Base-by-base conservation (phyloP, 352 stramenopile species). In the Phytophthora pistaciae region DNA sequence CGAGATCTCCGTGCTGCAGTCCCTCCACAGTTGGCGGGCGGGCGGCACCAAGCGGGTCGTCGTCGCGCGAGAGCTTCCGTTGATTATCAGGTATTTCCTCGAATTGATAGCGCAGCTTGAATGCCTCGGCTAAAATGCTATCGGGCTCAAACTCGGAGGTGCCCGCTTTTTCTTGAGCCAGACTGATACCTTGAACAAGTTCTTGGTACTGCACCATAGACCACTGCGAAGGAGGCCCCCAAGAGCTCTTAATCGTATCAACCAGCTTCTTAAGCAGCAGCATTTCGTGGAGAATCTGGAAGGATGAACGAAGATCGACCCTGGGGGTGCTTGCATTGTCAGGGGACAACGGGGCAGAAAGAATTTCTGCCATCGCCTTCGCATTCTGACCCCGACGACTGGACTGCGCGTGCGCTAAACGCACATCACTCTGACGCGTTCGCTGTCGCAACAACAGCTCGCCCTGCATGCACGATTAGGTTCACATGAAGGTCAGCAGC, bases 211-310 rank as follows among this genome's bases (percentile, higher is more conserved):
- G 85, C 18, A 70, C 66, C 21, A 70, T 78, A 0, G 69, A 82
- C 85, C 85, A 93, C 9, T 78, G 64, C n/a, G 63, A 66, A 18
- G 84, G 82, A 16, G 38, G 16, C 0, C 84, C 85, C 85, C 85
- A 93, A 10, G 74, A 66, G 18, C 8, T 64, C n/a, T 80, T 72
- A 27, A 84, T 83, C 20, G 62, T 66, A 49, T 77, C 66, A 6
- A 93, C 52, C 0, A 93, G 77, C n/a, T 85, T 80, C 52, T 90
- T 85, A 14, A 93, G 66, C 13, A 93, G 55, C 10, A 89, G 63
- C 50, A 91, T 84, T 59, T 93, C 85, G 55, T 93, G 85, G 36
- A 93, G 80, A 57, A 88, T 74, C 48, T 91, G 84, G 60, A 93
- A 93, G 9, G 85, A 89, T 18, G 85, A 73, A 3, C 85, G 82